Base-by-base conservation (phyloP, 106 monocot species). In the Phalaenopsis aphrodite region DNA sequence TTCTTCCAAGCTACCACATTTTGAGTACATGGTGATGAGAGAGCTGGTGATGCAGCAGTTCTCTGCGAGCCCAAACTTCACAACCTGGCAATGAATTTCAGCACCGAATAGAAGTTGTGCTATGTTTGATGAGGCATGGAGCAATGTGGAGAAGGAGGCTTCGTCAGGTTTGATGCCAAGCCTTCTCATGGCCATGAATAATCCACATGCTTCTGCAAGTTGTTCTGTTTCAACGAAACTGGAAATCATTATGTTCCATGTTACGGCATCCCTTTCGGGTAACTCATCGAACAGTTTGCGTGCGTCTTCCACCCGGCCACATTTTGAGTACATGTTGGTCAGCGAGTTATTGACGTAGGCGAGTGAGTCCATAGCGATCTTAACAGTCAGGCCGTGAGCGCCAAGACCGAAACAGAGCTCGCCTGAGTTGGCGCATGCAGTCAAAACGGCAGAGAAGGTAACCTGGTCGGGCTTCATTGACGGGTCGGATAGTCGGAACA, bases 231-330 rank as follows among this genome's bases (percentile, higher is more conserved):
- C 39, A 14, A 39, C 37, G 12, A 36, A 71, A 3, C 86, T 90
- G 12, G 80, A 36, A 8, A 87, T 86, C 88, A 93, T 93, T 57
- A 88, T 84, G 56, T 88, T 90, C 93, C 93, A 93, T 5, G 75
- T 77, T 65, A 88, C 81, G 17, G 81, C 85, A 19, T 91, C 91
- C 78, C 83, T 93, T n/a, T 79, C 84, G 41, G 16, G 65, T 81
- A 89, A 84, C 39, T 55, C 52, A 7, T 77, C 30, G 47, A 92
- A 92, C 74, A 92, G 21, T 55, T 77, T 48, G 15, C 23, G 30
- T 78, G 94, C 88, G 5, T 41, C 82, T 2, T 73, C 71, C 11
- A 90, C 75, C 24, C 86, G 81, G 41, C 93, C 93, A 58, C 91
- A 91, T 74, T 79, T 93, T 1, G 89, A 66, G 19, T 89, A 89